Percentiles rank a stretch among this genome's conserved stretches.
Conservation (phyloP, 169 alveolate genomes). For the Pseudocohnilembus persalinus region DNA sequence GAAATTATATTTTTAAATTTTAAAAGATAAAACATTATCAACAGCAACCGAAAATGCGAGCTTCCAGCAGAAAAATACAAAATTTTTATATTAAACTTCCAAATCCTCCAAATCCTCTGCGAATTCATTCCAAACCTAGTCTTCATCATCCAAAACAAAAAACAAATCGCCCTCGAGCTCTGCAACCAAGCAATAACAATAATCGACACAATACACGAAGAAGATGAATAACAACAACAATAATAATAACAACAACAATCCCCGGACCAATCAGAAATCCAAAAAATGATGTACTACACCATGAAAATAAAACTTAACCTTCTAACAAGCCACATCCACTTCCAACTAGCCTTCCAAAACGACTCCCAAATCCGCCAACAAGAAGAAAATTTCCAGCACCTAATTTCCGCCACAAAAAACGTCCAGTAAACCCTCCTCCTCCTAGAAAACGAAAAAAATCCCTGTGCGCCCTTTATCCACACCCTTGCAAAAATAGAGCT, state of each 20-base stretch:
- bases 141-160: background rate
- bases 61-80: background rate
- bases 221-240: no score
- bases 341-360: background rate
- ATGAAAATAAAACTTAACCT: background rate
- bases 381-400: background rate
- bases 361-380: background rate
- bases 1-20: no score
- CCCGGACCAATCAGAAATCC: no score
- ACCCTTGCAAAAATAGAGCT: background rate
- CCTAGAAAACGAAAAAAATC: background rate
- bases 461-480: background rate
- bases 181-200: background rate
- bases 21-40: no score
- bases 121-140: background rate
- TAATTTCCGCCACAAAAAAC: no score
- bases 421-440: no score
- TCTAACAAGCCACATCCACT: background rate
- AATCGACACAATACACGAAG: background rate
- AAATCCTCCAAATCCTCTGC: background rate
- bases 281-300: background rate
- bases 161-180: background rate
- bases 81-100: no score
- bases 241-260: no score
- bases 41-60: no score